Percentiles rank a stretch among this genome's conserved stretches.
phyloP scores from a whole-genome alignment of 2,329 filamentous ascomycete genomes.

The Colletotrichum sp. region DNA sequence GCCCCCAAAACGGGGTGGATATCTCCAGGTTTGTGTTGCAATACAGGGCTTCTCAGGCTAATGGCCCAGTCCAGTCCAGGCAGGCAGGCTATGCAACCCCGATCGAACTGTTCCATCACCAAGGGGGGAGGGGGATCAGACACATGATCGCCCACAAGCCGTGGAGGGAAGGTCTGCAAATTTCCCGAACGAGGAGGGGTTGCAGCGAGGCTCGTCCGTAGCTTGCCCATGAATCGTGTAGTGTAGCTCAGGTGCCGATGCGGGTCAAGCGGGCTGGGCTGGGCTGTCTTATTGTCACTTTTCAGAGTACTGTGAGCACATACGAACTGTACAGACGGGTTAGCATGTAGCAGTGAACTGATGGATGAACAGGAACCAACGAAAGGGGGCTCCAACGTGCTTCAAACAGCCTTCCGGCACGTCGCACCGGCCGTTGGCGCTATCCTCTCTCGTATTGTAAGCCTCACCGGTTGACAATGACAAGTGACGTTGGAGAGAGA shows the following conservation, averaged over 20 bases:
- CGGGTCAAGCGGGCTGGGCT: not conserved
- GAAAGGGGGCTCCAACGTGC: not conserved
- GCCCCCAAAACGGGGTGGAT: not conserved
- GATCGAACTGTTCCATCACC: constrained; percentile 9
- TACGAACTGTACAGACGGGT: not conserved
- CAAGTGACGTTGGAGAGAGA: not conserved
- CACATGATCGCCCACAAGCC: constrained; percentile 16
- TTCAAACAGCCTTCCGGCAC: not conserved
- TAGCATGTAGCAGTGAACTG: not conserved
- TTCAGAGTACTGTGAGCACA: not conserved
- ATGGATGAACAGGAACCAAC: not conserved
- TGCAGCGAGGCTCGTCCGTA: not conserved
- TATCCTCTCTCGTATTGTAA: not conserved
- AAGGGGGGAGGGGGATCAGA: not conserved
- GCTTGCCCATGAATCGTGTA: constrained; percentile 2
- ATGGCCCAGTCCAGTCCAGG: not conserved
- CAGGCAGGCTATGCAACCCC: not conserved
- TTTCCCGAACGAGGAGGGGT: constrained; percentile 14
- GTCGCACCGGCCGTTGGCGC: not conserved
- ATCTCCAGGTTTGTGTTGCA: not conserved
- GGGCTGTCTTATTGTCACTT: not conserved
- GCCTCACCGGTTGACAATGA: not conserved
- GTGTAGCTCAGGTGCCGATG: not conserved
- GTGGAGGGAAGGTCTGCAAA: constrained; percentile 8
- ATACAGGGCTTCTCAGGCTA: not conserved